These are phyloP conservation scores for Calocera cornea DNA, from an alignment of 768 basidiomycete genomes.

Conservation along the genomic window DNA sequence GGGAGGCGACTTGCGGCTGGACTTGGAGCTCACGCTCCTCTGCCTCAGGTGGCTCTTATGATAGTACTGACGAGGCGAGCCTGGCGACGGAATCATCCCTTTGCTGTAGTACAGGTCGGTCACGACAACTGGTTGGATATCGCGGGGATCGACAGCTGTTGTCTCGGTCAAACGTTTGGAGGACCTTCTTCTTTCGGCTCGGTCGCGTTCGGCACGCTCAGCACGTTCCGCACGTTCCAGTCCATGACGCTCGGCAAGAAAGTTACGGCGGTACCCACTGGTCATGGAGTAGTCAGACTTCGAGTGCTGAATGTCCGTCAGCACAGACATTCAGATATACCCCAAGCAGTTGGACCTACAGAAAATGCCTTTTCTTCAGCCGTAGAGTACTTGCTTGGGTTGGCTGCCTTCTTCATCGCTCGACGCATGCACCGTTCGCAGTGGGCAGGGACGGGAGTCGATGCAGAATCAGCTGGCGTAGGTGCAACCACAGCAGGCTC, in stretches of 20 bases:
- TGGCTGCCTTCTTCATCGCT: neutral
- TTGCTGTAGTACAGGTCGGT: conserved; percentile 4
- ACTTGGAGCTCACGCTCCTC: conserved; percentile 1
- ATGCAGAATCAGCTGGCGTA: neutral
- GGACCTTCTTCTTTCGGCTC: neutral
- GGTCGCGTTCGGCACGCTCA: neutral
- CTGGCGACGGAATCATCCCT: neutral
- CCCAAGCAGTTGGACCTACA: neutral
- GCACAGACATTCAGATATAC: neutral
- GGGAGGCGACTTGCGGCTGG: conserved; percentile 1
- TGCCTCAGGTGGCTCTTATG: neutral
- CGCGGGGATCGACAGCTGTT: neutral
- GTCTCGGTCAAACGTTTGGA: neutral
- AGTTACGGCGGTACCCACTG: neutral
- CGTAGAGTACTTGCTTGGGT: neutral
- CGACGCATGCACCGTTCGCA: neutral
- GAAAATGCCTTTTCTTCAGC: neutral
- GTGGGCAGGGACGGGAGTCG: neutral
- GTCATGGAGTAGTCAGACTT: neutral
- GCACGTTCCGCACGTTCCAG: neutral
- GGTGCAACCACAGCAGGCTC: too few relatives aligned
- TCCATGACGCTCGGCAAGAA: neutral
- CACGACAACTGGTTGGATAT: neutral
- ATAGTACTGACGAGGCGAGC: neutral
- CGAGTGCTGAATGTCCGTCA: neutral